Base-by-base conservation (phyloP, 1,284 basidiomycete genomes). In the Cutaneotrichosporon arboriforme region DNA sequence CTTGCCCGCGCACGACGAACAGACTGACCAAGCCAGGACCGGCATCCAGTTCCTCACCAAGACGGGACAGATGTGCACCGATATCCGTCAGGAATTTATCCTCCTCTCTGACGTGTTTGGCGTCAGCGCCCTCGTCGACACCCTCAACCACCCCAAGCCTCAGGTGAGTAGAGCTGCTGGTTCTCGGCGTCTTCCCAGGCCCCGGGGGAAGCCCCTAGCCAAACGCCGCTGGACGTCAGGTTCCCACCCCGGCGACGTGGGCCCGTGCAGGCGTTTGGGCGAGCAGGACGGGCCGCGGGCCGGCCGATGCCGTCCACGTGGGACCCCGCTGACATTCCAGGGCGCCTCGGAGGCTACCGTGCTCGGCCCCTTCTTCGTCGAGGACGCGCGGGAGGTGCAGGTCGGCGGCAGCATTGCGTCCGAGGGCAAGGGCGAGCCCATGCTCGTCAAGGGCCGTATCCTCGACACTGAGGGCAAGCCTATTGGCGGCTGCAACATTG, bases 331-430 rank as follows among this genome's bases (percentile, higher is more conserved):
- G 33, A 45, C 33, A 9, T 10, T 10, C 23, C 39, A 81, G 43
- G 77, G 81, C 3, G 85, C 83, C 10, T 89, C 87, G 0, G 85
- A 86, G 65, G 81, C 81, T 33, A 88, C 85, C 26, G 83, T 91
- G 4, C 79, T 92, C 23, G 90, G 89, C 9, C 90, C 89, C 2
- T 92, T 91, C 77, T 86, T 82, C 66, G 88, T 87, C 3, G 84
- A 86, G 34, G 88, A 92, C 65, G 83, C 88, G 20, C 46, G 46
- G n/a, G 46, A 20, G 15, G 84, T 86, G 44, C 64, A 76, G 20
- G 69, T 76, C 22, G 85, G 85, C 1, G 84, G 77, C 1, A 79
- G 80, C 4, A 88, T 88, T 47, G 84, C 85, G 3, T 87, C 86
- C 0, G 87, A 89, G 68, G 86, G 84, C 55, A 88, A 87, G 70